Percentiles rank a stretch among this genome's conserved stretches.
Evolutionary conservation across 805 yeast species (phyloP).

Genomic region (Deakozyma indianensis): DNA sequence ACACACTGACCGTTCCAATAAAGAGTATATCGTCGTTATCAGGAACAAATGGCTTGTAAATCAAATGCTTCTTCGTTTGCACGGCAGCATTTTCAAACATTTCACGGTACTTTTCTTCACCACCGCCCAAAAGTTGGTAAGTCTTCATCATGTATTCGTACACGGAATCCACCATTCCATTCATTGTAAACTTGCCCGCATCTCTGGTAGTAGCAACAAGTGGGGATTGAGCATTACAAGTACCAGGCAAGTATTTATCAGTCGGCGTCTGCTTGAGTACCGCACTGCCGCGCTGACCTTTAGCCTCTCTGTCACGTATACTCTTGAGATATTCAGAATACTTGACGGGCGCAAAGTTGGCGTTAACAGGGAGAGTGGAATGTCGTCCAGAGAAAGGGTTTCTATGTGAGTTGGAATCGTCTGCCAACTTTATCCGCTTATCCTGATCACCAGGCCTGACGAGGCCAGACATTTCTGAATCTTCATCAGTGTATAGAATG

Average conservation of each 20-base stretch:
- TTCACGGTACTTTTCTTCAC: conserved; percentile 17
- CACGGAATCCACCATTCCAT: conserved; percentile 31
- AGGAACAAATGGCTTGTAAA: conserved; percentile 33
- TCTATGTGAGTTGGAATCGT: background rate
- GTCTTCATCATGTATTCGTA: conserved; percentile 38
- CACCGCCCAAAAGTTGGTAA: conserved; percentile 27
- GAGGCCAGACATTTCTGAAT: too few relatives aligned
- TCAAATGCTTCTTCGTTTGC: conserved; percentile 27
- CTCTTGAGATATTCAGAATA: background rate
- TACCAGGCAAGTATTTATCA: background rate
- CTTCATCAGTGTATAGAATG: too few relatives aligned
- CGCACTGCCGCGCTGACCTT: too few relatives aligned
- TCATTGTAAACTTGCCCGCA: background rate
- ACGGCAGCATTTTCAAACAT: conserved; percentile 19
- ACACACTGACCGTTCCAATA: conserved; percentile 14
- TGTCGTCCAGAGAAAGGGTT: background rate
- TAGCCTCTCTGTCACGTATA: background rate
- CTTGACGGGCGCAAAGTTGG: background rate
- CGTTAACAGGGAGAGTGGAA: background rate
- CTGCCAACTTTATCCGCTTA: background rate
- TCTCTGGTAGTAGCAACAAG: background rate
- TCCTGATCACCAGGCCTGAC: too few relatives aligned
- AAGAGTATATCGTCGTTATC: conserved; percentile 24
- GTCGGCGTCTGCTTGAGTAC: background rate
- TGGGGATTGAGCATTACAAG: conserved; percentile 3